phyloP scores from a whole-genome alignment of 306 rosid genomes.

The Purshia tridentata region DNA sequence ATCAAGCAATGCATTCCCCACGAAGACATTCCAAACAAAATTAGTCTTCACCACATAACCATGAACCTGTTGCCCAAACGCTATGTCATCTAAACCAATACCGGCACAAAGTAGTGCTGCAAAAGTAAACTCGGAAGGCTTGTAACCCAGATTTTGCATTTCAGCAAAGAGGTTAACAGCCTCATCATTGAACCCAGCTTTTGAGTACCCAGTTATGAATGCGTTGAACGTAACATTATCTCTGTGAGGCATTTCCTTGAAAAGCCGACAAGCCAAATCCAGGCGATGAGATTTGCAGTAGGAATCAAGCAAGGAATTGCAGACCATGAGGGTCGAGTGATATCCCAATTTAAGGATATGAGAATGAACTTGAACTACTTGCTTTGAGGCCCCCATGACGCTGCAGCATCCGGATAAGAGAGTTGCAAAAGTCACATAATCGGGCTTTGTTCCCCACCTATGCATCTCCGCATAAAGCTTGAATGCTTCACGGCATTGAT shows the following conservation, averaged over 20 bases:
- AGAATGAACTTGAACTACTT: constrained; percentile 64
- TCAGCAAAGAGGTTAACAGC: constrained; percentile 60
- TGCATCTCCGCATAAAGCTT: constrained; percentile 63
- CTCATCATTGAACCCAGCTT: constrained; percentile 54
- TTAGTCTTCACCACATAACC: constrained; percentile 60
- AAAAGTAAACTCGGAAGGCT: constrained; percentile 73
- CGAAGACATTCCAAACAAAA: constrained; percentile 71
- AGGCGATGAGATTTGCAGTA: constrained; percentile 65
- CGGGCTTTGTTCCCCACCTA: constrained; percentile 48
- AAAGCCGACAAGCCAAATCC: constrained; percentile 51
- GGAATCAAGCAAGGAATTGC: constrained; percentile 81
- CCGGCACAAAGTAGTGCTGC: constrained; percentile 71
- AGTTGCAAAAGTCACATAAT: constrained; percentile 72
- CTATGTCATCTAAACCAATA: constrained; percentile 54
- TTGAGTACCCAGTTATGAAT: constrained; percentile 69
- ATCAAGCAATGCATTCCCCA: constrained; percentile 87
- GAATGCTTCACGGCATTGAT: constrained; percentile 51
- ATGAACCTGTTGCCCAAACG: constrained; percentile 70
- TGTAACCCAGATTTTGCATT: constrained; percentile 58
- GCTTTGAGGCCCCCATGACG: constrained; percentile 41
- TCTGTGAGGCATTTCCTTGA: constrained; percentile 49
- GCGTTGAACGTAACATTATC: constrained; percentile 80
- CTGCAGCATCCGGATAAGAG: constrained; percentile 73
- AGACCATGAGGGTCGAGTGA: constrained; percentile 58
- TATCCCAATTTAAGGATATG: constrained; percentile 60